Evolutionary conservation across 169 alveolate species (phyloP), one percentile per base, ranked within the genome.

Genomic region (Plasmodium vinckei): DNA sequence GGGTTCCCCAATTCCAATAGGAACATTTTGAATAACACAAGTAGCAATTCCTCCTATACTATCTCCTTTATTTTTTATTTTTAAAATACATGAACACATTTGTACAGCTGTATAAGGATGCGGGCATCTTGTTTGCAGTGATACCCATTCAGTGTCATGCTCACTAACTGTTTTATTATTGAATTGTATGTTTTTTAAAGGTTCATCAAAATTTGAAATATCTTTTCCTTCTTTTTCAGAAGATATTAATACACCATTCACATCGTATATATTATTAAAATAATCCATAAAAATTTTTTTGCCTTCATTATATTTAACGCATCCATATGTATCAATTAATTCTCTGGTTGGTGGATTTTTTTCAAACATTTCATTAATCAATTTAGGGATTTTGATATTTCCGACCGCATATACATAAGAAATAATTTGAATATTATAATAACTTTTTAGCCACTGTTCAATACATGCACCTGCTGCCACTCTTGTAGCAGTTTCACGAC

Each of bases 401-500:
- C 87, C 87, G 0, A 73, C 87, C 21, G 72, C 59, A 73, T 73
- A 65, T 51, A 61, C 87, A 73, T 73, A 73, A 60, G 69, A 60
- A 73, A 73, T 21, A 33, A 73, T 61, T 10, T 19, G 42, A 17
- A 72, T 60, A 61, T 73, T 46, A 33, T 73, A 73, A 60, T 17
- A 73, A 60, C 15, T 73, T 5, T 60, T 12, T 17, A 73, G 10
- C 73, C 87, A 73, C 39, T 73, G 73, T 33, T 61, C 87, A 21
- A 73, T 73, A 47, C 87, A 73, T 60, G 87, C 67, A 1, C 87
- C 73, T 7, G 87, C 87, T 46, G 87, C 87, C 12, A 73, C 87
- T 44, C 72, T 49, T 42, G 73, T 73, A 6, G 73, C 73, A 5
- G 87, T 61, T 61, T 73, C 87, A 15, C 87, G 60, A 15, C 73